phyloP scores from a whole-genome alignment of 371 early-diverging fungal genomes.

The Rhizopus microsporus region DNA sequence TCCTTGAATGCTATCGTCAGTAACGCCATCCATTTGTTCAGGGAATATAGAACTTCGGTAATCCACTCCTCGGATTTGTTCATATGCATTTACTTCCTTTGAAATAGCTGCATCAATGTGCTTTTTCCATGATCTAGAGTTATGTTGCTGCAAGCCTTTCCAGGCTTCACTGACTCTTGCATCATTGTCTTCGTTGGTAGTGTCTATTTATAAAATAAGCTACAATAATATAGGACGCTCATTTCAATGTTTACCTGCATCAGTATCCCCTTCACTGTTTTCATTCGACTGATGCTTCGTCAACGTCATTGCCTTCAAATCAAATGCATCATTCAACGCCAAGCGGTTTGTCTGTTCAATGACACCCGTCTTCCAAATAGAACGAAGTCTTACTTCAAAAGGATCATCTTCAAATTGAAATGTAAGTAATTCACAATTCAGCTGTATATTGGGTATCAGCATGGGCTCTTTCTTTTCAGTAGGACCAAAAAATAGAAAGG shows the following conservation, averaged over 20 bases:
- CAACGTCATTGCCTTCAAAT: conserved; percentile 52
- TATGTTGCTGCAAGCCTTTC: conserved; percentile 60
- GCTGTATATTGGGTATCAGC: conserved; percentile 27
- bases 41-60: conserved; percentile 21
- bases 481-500: conserved; percentile 39
- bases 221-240: conserved; percentile 1
- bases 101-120: conserved; percentile 29
- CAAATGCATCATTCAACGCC: conserved; percentile 60
- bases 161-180: conserved; percentile 53
- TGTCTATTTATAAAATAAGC: background rate
- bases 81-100: conserved; percentile 27
- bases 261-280: conserved; percentile 10
- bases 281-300: conserved; percentile 15
- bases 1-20: conserved; percentile 9
- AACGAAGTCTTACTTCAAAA: conserved; percentile 55
- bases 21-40: conserved; percentile 16
- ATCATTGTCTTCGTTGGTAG: conserved; percentile 2
- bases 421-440: conserved; percentile 30
- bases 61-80: conserved; percentile 13
- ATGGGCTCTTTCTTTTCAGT: conserved; percentile 25
- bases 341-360: conserved; percentile 53
- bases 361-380: conserved; percentile 53
- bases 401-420: conserved; percentile 58
- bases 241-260: conserved; percentile 9
- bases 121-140: conserved; percentile 57